Evolutionary conservation across 371 early-diverging fungal species (phyloP).

Genomic region (Mucor plumbeus): DNA sequence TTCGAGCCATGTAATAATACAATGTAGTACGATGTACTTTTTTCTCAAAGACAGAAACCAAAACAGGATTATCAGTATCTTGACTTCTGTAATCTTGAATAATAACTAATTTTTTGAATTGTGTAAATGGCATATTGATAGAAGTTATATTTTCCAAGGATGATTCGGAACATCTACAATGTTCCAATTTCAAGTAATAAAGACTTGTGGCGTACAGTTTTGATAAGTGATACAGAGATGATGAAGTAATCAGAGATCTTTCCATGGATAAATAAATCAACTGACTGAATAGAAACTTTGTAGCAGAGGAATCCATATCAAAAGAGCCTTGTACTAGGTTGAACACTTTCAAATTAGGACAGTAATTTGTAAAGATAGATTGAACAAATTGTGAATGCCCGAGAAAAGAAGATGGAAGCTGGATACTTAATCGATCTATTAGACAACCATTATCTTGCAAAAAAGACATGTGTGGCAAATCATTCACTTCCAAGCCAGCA

Average conservation of each 20-base stretch:
- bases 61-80: background rate
- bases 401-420: background rate
- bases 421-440: background rate
- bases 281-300: background rate
- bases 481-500: background rate
- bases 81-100: background rate
- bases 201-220: background rate
- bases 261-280: conserved; percentile 1
- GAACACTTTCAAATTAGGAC: conserved; percentile 1
- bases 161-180: background rate
- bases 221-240: conserved; percentile 5
- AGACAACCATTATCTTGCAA: background rate
- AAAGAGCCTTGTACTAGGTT: background rate
- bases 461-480: background rate
- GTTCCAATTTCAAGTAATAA: background rate
- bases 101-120: background rate
- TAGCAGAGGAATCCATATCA: background rate
- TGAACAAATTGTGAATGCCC: background rate
- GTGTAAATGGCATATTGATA: conserved; percentile 6
- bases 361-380: background rate
- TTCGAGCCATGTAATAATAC: background rate
- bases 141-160: background rate
- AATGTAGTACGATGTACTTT: background rate
- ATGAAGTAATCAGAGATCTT: background rate
- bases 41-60: background rate